Evolutionary conservation across 2,329 filamentous ascomycete species (phyloP).

Genomic region (Cladosporium oxysporum): DNA sequence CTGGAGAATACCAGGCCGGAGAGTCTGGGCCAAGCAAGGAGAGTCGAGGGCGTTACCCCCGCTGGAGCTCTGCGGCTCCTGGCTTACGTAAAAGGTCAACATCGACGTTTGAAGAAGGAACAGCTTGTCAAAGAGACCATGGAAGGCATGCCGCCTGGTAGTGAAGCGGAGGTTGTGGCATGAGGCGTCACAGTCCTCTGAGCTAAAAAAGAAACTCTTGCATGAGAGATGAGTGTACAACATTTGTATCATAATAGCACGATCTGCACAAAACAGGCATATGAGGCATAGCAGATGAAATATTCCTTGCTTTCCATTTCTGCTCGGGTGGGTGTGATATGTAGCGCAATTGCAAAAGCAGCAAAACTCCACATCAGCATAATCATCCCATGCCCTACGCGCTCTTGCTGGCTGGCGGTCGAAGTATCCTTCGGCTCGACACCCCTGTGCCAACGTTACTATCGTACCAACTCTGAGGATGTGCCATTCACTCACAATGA

Average conservation of each 20-base stretch:
- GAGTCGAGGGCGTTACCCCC: slow-evolving; percentile 75
- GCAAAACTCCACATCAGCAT: no score
- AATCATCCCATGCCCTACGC: no score
- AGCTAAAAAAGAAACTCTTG: neutral
- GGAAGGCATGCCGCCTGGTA: slow-evolving; percentile 28
- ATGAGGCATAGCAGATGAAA: neutral
- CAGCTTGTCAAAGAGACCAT: slow-evolving; percentile 34
- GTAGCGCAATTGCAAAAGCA: no score
- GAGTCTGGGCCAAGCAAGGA: slow-evolving; percentile 81
- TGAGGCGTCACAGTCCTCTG: neutral
- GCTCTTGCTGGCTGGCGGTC: no score
- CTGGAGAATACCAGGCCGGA: slow-evolving; percentile 73
- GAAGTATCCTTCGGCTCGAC: no score
- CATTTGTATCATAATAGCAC: slow-evolving; percentile 1
- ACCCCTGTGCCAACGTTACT: no score
- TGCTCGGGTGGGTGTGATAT: neutral
- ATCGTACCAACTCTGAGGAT: no score
- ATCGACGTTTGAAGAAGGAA: slow-evolving; percentile 36
- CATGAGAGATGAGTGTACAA: neutral
- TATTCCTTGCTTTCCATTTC: no score
- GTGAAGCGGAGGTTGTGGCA: slow-evolving; percentile 30
- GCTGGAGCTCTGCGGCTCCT: slow-evolving; percentile 58
- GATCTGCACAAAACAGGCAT: neutral
- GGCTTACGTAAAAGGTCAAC: slow-evolving; percentile 57
- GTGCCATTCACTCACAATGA: no score